phyloP scores from a whole-genome alignment of 331 rosid genomes.

The Acacia pycnantha region DNA sequence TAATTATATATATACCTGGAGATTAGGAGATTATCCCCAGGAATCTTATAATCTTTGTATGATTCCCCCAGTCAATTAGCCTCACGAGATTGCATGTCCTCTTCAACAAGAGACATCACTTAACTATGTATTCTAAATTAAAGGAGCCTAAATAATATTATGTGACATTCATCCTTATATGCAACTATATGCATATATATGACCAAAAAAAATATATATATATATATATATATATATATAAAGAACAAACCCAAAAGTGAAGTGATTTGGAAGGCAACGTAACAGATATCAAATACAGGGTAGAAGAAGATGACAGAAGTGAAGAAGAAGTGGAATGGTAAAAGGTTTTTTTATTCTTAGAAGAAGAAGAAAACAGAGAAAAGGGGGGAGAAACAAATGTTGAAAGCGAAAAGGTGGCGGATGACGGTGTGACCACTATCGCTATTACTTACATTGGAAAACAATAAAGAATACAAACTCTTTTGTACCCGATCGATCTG shows the following conservation, averaged over 20 bases:
- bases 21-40: too few species aligned
- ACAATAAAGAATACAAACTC: background rate
- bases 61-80: background rate
- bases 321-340: too few species aligned
- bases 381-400: slow-evolving; percentile 8
- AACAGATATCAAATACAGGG: too few species aligned
- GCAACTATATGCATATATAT: background rate
- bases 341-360: background rate
- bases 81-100: background rate
- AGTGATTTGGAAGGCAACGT: background rate
- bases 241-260: background rate
- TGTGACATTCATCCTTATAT: background rate
- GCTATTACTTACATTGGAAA: background rate
- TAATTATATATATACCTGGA: too few species aligned
- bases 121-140: background rate
- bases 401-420: slow-evolving; percentile 14
- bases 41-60: too few species aligned
- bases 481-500: background rate
- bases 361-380: background rate
- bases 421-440: slow-evolving; percentile 26
- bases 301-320: too few species aligned
- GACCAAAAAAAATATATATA: too few species aligned
- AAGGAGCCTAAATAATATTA: background rate
- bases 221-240: too few species aligned
- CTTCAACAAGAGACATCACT: background rate